Evolutionary conservation across 1,284 basidiomycete species (phyloP), one percentile per base, ranked within the genome.

Genomic region (Gomphus bonarii): DNA sequence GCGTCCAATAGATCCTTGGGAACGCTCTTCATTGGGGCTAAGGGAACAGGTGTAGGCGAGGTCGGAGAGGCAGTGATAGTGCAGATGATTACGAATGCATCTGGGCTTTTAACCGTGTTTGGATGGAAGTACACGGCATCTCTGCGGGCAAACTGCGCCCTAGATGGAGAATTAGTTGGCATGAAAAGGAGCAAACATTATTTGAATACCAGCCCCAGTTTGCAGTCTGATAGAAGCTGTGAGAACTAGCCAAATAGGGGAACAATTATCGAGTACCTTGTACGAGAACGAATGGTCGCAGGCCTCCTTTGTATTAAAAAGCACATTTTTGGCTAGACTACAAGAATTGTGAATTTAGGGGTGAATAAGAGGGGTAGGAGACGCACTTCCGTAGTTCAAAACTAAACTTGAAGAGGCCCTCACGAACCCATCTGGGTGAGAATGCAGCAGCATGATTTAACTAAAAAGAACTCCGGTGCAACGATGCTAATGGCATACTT

Each of bases 281-380:
- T 81, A 82, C 11, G 86, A 89, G 62, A 91, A 93, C 1, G 85
- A 82, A 66, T 92, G 91, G 62, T 92, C 87, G 53, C 82, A 78
- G 0, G 91, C 91, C 65, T 93, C 91, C 66, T 91, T 92, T 49
- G 73, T 68, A 59, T 79, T 81, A 63, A 80, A 86, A 18, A 75
- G 67, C 5, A 77, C 68, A 3, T 71, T 73, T 65, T 79, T 84
- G 28, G 71, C 70, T 18, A 78, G 38, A 61, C 81, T 85, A 61
- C 50, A 61, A 53, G 35, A 30, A 12, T 20, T 14, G 16, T 48
- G 46, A 44, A 33, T 54, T 11, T n/a, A 25, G 16, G 20, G 56
- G 40, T 14, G 16, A 36, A 20, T 61, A 57, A 44, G 58, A 62
- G n/a, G 57, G 18, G 42, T 33, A 18, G 56, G 2, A 58, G 54